phyloP scores from a whole-genome alignment of 2,329 filamentous ascomycete genomes.

The Arthrobotrys conoides region DNA sequence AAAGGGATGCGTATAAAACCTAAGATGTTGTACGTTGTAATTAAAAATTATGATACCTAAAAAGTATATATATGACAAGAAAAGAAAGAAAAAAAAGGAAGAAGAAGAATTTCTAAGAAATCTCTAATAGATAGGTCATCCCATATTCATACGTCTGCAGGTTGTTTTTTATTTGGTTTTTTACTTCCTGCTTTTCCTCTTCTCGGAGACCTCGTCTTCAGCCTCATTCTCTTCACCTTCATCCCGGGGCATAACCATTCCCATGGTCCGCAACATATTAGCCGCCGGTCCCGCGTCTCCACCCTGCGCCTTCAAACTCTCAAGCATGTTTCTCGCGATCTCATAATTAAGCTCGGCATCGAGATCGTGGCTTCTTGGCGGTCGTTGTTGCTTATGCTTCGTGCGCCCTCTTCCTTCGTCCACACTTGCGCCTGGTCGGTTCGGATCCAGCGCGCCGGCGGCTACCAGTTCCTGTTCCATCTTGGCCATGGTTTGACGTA shows the following conservation, averaged over 20 bases:
- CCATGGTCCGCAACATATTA: constrained; percentile 89
- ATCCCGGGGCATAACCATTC: constrained; percentile 83
- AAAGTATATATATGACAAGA: constrained; percentile 9
- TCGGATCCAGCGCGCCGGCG: constrained; percentile 75
- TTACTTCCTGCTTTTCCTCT: constrained; percentile 32
- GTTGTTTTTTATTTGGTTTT: constrained; percentile 5
- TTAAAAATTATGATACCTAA: constrained; percentile 23
- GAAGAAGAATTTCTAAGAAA: neutral
- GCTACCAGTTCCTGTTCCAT: constrained; percentile 81
- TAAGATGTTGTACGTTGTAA: neutral
- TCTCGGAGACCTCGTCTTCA: constrained; percentile 62
- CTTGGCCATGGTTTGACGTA: constrained; percentile 76
- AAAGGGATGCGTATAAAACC: no score
- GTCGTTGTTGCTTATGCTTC: constrained; percentile 71
- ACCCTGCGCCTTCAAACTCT: constrained; percentile 91
- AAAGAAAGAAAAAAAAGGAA: neutral
- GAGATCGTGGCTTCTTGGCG: constrained; percentile 64
- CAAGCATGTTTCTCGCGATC: constrained; percentile 88
- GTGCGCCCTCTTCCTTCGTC: constrained; percentile 65
- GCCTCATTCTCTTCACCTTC: constrained; percentile 74
- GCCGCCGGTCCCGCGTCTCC: constrained; percentile 88
- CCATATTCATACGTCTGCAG: neutral
- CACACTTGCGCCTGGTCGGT: constrained; percentile 43
- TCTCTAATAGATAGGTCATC: no score
- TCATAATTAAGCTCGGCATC: constrained; percentile 83